These are phyloP conservation scores for grape (Vitis vinifera) DNA, from an alignment of 164 flowering plant species.

Conservation along the genomic window DNA sequence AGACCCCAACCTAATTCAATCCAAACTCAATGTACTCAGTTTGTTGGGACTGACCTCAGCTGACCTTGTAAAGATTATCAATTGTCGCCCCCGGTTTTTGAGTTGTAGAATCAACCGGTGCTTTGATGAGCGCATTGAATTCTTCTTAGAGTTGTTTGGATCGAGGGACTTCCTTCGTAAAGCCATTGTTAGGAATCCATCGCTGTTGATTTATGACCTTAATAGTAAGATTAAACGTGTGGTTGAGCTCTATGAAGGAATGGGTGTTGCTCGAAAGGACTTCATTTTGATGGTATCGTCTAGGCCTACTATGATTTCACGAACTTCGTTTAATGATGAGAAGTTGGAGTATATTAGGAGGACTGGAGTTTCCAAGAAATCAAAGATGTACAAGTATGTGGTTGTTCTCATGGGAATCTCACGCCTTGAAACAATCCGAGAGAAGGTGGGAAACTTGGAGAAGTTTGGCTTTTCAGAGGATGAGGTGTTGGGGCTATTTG, in stretches of 20 bases:
- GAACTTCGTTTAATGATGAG: constrained; percentile 45
- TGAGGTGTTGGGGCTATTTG: constrained; percentile 43
- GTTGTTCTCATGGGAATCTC: constrained; percentile 60
- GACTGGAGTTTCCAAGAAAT: constrained; percentile 37
- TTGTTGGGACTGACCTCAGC: constrained; percentile 42
- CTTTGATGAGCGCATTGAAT: constrained; percentile 46
- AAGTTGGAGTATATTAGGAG: constrained; percentile 52
- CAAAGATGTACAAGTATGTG: constrained; percentile 63
- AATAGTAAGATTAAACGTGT: constrained; percentile 39
- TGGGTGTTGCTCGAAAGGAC: constrained; percentile 45
- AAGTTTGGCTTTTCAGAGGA: constrained; percentile 63
- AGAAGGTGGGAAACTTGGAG: constrained; percentile 53
- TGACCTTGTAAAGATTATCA: constrained; percentile 56
- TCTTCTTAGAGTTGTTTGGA: constrained; percentile 41
- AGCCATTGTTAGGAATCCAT: constrained; percentile 59
- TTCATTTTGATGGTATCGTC: constrained; percentile 39
- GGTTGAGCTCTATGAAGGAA: constrained; percentile 36
- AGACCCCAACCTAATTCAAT: constrained; percentile 24
- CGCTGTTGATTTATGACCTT: constrained; percentile 53
- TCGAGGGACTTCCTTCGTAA: constrained; percentile 39
- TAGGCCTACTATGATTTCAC: constrained; percentile 58
- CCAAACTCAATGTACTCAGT: constrained; percentile 35
- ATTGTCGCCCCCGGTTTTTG: constrained; percentile 66
- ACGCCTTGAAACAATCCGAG: constrained; percentile 50
- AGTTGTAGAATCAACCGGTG: constrained; percentile 24